Conservation (phyloP, 2,329 filamentous ascomycete genomes). For the Epichloe sylvatica region DNA sequence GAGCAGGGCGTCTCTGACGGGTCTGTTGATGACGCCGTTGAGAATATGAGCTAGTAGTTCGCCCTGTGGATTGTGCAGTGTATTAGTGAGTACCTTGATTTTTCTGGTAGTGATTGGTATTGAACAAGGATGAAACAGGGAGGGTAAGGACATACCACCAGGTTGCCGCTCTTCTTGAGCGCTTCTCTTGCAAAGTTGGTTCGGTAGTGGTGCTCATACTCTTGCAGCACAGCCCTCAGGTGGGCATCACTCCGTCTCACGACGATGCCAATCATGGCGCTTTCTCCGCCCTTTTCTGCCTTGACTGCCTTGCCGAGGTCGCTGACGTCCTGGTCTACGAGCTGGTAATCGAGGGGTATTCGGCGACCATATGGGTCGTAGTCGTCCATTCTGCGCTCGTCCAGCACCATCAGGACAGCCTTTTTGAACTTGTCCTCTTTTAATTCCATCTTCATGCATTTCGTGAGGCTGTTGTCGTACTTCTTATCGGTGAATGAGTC, state of each 20-base stretch:
- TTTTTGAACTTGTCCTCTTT: slow-evolving; percentile 94
- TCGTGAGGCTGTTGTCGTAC: slow-evolving; percentile 64
- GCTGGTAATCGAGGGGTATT: slow-evolving; percentile 40
- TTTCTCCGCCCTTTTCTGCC: slow-evolving; percentile 71
- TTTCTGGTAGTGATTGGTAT: background rate
- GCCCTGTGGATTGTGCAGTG: slow-evolving; percentile 41
- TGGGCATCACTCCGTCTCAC: slow-evolving; percentile 69
- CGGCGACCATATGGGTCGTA: slow-evolving; percentile 48
- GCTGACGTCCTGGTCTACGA: slow-evolving; percentile 58
- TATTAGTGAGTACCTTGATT: too few relatives aligned
- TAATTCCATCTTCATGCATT: slow-evolving; percentile 84
- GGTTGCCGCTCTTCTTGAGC: slow-evolving; percentile 74
- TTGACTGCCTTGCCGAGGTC: slow-evolving; percentile 55
- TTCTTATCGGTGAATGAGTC: slow-evolving; percentile 82
- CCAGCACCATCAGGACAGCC: slow-evolving; percentile 70
- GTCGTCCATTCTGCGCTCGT: slow-evolving; percentile 75
- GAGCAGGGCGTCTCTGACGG: slow-evolving; percentile 81
- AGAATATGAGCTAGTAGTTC: slow-evolving; percentile 90
- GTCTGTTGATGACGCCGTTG: slow-evolving; percentile 91
- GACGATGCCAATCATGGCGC: slow-evolving; percentile 73
- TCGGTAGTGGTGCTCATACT: slow-evolving; percentile 60
- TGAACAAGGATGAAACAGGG: background rate
- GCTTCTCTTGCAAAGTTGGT: slow-evolving; percentile 81
- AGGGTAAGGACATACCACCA: slow-evolving; percentile 57
- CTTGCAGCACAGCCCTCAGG: slow-evolving; percentile 61